Evolutionary conservation across 177 flowering plant species (phyloP).

Genomic region (Vitis hybrid): DNA sequence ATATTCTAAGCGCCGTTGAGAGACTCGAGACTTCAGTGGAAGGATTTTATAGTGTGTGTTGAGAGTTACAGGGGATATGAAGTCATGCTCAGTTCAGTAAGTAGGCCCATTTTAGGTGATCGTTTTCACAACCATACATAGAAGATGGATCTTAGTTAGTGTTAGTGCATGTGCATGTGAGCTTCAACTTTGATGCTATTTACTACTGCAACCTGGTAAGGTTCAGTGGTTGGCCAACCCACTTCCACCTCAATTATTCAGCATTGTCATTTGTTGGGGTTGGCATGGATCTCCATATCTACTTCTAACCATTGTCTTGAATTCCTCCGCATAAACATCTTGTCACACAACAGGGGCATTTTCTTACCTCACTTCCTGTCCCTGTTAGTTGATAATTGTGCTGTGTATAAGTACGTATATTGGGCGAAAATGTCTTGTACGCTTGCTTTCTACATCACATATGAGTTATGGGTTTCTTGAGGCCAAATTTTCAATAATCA

Average conservation of each 20-base stretch:
- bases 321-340: too few relatives aligned
- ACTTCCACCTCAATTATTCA: background rate
- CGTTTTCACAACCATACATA: slow-evolving; percentile 11
- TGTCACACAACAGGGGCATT: too few relatives aligned
- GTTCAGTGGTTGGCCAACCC: slow-evolving; percentile 9
- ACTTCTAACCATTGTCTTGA: background rate
- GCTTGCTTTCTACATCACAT: too few relatives aligned
- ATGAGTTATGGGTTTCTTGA: too few relatives aligned
- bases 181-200: too few relatives aligned
- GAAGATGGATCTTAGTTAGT: background rate
- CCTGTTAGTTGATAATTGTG: too few relatives aligned
- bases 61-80: background rate
- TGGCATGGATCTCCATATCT: background rate
- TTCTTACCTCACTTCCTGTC: too few relatives aligned
- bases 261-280: background rate
- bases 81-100: slow-evolving; percentile 36
- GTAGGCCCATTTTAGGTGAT: slow-evolving; percentile 30
- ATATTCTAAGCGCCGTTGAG: background rate
- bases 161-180: background rate
- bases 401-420: too few relatives aligned
- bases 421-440: too few relatives aligned
- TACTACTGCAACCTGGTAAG: background rate
- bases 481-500: too few relatives aligned
- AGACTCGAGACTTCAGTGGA: background rate
- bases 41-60: slow-evolving; percentile 10